phyloP scores from a whole-genome alignment of 768 basidiomycete genomes.

The Kwoniella newhampshirensis region DNA sequence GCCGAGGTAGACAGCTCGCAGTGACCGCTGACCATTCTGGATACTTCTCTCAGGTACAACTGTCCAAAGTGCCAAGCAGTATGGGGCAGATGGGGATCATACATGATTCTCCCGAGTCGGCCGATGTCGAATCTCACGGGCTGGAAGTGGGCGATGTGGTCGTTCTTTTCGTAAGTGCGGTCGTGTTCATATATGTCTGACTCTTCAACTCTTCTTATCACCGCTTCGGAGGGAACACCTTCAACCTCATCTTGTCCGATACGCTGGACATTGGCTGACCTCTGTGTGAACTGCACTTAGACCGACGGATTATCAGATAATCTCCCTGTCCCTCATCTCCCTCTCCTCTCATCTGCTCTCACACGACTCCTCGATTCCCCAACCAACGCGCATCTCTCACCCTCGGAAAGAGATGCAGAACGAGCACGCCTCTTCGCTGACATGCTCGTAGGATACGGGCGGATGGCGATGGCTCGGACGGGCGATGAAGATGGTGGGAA shows the following conservation, averaged over 20 bases:
- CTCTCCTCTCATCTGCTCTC: constrained; percentile 37
- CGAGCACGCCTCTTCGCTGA: constrained; percentile 47
- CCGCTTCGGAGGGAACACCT: too few species aligned
- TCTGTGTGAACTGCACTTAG: constrained; percentile 28
- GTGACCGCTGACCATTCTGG: too few species aligned
- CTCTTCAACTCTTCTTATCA: too few species aligned
- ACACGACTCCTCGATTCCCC: constrained; percentile 32
- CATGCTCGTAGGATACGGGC: constrained; percentile 49
- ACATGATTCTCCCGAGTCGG: constrained; percentile 40
- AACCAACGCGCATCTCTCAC: constrained; percentile 39
- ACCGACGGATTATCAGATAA: constrained; percentile 54
- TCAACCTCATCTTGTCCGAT: too few species aligned
- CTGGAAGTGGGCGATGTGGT: constrained; percentile 48
- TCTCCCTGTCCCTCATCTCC: constrained; percentile 43
- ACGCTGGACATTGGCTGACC: too few species aligned
- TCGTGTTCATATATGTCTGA: too few species aligned
- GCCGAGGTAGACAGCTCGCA: too few species aligned
- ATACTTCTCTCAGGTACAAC: constrained; percentile 29
- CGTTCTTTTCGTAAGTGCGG: constrained; percentile 49
- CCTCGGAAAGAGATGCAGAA: constrained; percentile 37
- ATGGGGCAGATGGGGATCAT: constrained; percentile 25
- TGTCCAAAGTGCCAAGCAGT: constrained; percentile 26
- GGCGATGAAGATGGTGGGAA: constrained; percentile 39
- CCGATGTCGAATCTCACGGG: constrained; percentile 37
- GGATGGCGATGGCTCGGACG: constrained; percentile 49